Evolutionary conservation across 2,329 filamentous ascomycete genomes (phyloP).

Genomic region (Penicillium polonicum): DNA sequence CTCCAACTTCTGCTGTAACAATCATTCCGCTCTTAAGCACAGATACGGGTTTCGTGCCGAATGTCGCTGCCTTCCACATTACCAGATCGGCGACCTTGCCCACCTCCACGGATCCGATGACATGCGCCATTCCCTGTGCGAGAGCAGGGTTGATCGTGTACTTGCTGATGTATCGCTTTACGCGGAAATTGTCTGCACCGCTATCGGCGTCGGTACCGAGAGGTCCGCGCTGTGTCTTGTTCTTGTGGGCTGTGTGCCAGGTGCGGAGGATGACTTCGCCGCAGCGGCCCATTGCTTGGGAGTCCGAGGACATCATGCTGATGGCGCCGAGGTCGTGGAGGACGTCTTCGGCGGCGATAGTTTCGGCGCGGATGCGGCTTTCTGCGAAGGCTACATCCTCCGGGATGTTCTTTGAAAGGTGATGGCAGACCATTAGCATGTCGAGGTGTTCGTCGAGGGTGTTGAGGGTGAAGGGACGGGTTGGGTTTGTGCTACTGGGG

Average conservation of each 20-base stretch:
- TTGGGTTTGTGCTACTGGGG: conserved; percentile 88
- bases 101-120: conserved; percentile 82
- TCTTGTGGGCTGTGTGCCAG: conserved; percentile 98
- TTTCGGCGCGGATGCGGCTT: conserved; percentile 89
- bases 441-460: conserved; percentile 95
- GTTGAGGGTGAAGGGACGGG: conserved; percentile 83
- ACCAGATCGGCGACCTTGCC: conserved; percentile 89
- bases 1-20: conserved; percentile 78
- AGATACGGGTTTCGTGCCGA: conserved; percentile 78
- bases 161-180: conserved; percentile 90
- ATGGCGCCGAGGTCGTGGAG: conserved; percentile 93
- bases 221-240: conserved; percentile 77
- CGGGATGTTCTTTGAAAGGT: conserved; percentile 85
- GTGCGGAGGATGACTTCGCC: conserved; percentile 90
- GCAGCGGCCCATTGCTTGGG: conserved; percentile 93
- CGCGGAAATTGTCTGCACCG: conserved; percentile 83
- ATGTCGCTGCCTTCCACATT: conserved; percentile 79
- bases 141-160: conserved; percentile 95
- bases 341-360: conserved; percentile 94
- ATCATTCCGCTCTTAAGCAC: conserved; percentile 90
- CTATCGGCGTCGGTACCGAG: conserved; percentile 76
- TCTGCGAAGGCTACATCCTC: conserved; percentile 96
- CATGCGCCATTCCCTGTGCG: conserved; percentile 82
- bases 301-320: conserved; percentile 95
- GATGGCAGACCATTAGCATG: conserved; percentile 98